Evolutionary conservation across 345 rosid species (phyloP).

Genomic region (Melaleuca quinquenervia): DNA sequence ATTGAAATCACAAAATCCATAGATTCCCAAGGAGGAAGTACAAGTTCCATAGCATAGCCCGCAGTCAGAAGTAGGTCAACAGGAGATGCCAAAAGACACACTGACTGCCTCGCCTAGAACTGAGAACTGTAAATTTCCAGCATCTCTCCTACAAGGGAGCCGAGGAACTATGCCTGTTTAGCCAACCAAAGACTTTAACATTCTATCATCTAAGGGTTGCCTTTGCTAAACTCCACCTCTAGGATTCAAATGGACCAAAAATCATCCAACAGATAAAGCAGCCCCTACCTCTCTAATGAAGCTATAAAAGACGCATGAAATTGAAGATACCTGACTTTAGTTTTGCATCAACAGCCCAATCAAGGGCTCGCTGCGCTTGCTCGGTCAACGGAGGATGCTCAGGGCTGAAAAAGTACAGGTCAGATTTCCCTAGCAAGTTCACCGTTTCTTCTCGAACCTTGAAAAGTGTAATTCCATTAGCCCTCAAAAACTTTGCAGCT

Average conservation of each 20-base stretch:
- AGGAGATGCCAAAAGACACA: not conserved
- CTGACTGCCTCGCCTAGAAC: not conserved
- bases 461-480: conserved; percentile 59
- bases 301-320: not conserved
- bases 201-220: not conserved
- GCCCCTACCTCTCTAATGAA: not conserved
- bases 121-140: not conserved
- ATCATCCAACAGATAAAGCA: not conserved
- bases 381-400: conserved; percentile 83
- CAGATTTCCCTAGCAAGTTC: conserved; percentile 71
- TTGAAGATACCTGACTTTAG: conserved; percentile 55
- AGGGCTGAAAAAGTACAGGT: conserved; percentile 60
- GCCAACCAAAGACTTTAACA: not conserved
- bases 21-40: not conserved
- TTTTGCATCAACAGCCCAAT: conserved; percentile 82
- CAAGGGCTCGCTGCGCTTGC: conserved; percentile 76
- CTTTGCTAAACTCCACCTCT: not conserved
- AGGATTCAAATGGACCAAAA: not conserved
- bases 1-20: not conserved
- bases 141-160: not conserved
- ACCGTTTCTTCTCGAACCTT: conserved; percentile 65
- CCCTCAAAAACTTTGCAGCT: conserved; percentile 83
- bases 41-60: not conserved
- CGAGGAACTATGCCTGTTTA: not conserved
- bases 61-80: not conserved